Base-by-base conservation (phyloP, 371 early-diverging fungal species). In the Blakeslea trispora region DNA sequence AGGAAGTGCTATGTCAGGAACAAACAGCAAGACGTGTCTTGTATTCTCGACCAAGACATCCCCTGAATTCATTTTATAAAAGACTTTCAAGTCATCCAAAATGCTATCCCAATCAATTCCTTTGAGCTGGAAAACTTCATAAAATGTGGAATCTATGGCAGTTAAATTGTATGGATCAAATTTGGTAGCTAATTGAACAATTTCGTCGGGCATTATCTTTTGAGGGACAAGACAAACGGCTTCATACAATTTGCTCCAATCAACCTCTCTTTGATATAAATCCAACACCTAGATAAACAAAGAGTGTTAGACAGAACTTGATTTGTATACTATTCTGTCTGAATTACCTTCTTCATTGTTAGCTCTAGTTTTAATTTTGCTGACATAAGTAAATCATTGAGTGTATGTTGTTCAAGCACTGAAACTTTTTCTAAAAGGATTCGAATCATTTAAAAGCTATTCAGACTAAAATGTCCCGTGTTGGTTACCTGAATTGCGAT, bases 241-340 rank as follows among this genome's bases (percentile, higher is more conserved):
- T 28, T 64, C 63, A 19, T 68, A 72, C 4, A 75, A 39, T 19
- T 60, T 67, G n/a, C 68, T 72, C 75, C 75, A 75, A 34, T 66
- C 68, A 9, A 59, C 54, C 57, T 70, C 75, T 34, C 60, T 51
- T 11, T 68, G 70, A 34, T 59, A 68, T 17, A 40, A 49, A 43
- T 59, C 46, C 5, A 68, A 53, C 40, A 69, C 68, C 75, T 75
- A 58, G 23, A 32, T 15, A 34, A 28, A 28, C 3, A 28, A 28
- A 5, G 7, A 28, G 28, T 28, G 7, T 7, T 7, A 28, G 28
- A 28, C 28, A 28, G 28, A 28, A 7, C 7, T 5, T 28, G 28
- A 7, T 28, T 3, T 7, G 7, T 3, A 28, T 28, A 7, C 7
- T 28, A 28, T 5, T 28, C 28, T 3, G 3, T 28, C 11, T 7